phyloP scores from a whole-genome alignment of 345 rosid genomes.

The Tarenaya hassleriana region DNA sequence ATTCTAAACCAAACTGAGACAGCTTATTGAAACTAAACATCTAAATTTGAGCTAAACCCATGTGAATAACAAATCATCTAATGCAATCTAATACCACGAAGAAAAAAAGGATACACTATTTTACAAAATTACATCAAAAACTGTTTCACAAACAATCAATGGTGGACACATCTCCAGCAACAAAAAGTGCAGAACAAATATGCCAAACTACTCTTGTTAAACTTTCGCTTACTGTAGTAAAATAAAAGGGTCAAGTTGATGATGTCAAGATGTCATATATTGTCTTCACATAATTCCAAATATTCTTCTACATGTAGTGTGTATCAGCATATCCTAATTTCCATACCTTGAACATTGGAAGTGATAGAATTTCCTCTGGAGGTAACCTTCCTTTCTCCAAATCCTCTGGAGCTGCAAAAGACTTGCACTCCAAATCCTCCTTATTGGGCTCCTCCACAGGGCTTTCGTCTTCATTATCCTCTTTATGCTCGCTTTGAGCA shows the following conservation, averaged over 20 bases:
- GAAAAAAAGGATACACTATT: constrained; percentile 1
- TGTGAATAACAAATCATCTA: too few species aligned
- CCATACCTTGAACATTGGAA: constrained; percentile 83
- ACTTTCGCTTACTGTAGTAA: too few species aligned
- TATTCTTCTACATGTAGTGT: background rate
- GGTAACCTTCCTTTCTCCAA: constrained; percentile 70
- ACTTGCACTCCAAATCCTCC: constrained; percentile 33
- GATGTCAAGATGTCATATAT: too few species aligned
- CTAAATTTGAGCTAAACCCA: too few species aligned
- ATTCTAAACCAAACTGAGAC: too few species aligned
- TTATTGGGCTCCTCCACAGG: constrained; percentile 35
- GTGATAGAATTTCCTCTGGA: constrained; percentile 80
- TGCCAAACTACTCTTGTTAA: background rate
- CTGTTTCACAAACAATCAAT: background rate
- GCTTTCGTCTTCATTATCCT: constrained; percentile 32
- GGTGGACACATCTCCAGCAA: too few species aligned
- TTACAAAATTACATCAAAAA: constrained; percentile 3
- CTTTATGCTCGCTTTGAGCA: constrained; percentile 44
- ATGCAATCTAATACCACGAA: background rate
- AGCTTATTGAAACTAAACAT: too few species aligned
- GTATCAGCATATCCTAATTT: background rate
- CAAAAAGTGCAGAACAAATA: constrained; percentile 7
- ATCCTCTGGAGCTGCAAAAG: constrained; percentile 53
- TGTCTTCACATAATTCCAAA: constrained; percentile 18
- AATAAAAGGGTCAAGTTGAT: constrained; percentile 13